Conservation (phyloP, 73 alveolate genomes). For the Paramecium biaurelia region DNA sequence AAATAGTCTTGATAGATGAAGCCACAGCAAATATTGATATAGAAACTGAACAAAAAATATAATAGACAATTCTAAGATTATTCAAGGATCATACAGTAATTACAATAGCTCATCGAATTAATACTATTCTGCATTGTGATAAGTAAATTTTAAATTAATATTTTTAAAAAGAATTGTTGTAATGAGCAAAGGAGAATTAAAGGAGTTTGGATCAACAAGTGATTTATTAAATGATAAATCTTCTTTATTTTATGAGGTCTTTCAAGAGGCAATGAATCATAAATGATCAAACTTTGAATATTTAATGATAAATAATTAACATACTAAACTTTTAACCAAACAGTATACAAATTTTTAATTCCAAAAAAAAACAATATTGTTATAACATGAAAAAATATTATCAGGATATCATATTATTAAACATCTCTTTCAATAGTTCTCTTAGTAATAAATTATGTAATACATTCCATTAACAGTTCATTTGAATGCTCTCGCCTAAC, state of each 20-base stretch:
- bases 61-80: slow-evolving; percentile 60
- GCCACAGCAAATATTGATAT: slow-evolving; percentile 77
- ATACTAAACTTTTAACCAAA: neutral
- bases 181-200: slow-evolving; percentile 30
- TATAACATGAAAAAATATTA: neutral
- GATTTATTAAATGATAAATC: slow-evolving; percentile 11
- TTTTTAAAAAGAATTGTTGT: slow-evolving; percentile 27
- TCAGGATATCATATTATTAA: neutral
- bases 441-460: neutral
- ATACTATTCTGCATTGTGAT: slow-evolving; percentile 68
- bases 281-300: neutral
- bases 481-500: neutral
- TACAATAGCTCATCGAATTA: slow-evolving; percentile 81
- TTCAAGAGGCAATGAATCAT: slow-evolving; percentile 50
- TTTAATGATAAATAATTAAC: neutral
- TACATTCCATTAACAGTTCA: neutral
- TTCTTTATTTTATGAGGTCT: slow-evolving; percentile 42
- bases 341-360: neutral
- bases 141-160: neutral
- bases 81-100: slow-evolving; percentile 79
- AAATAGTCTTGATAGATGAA: slow-evolving; percentile 69
- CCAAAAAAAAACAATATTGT: neutral
- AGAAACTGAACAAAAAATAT: slow-evolving; percentile 74
- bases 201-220: slow-evolving; percentile 42
- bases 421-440: neutral